Conservation (phyloP, 495 filamentous ascomycete species). For the Parathielavia hyrcaniae region DNA sequence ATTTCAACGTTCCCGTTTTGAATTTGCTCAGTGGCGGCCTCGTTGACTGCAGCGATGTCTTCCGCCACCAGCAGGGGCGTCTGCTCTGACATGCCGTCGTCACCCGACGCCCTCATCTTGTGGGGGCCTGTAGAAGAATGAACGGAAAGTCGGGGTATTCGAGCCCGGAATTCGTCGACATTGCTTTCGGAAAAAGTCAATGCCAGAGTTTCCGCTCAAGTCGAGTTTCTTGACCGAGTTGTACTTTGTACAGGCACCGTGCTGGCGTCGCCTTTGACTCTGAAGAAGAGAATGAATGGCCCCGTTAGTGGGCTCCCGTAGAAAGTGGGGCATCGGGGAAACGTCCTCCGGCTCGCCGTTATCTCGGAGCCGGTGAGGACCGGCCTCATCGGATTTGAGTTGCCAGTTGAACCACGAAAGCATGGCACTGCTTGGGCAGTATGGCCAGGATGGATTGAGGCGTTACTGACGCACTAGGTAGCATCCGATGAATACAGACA, state of each 20-base stretch:
- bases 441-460: too few relatives aligned
- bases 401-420: too few relatives aligned
- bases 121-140: neutral
- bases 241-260: neutral
- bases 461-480: too few relatives aligned
- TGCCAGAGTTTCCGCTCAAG: neutral
- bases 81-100: conserved; percentile 24
- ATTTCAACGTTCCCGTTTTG: conserved; percentile 22
- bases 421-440: too few relatives aligned
- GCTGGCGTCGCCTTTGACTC: neutral
- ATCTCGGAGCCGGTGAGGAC: too few relatives aligned
- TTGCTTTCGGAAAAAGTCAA: neutral
- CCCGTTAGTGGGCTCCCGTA: neutral
- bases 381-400: too few relatives aligned
- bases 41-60: conserved; percentile 8
- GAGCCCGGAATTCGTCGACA: neutral
- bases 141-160: neutral
- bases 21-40: neutral
- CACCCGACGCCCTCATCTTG: conserved; percentile 4
- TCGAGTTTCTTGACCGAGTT: neutral
- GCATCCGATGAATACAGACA: too few relatives aligned
- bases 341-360: too few relatives aligned
- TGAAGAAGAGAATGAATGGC: neutral
- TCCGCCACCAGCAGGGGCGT: conserved; percentile 35
- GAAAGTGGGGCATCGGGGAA: neutral